A percentile compares a stretch with the other conserved stretches of the same genome.
These are phyloP conservation scores for Mentha longifolia DNA, from an alignment of 257 asterid species.

Conservation along the genomic window DNA sequence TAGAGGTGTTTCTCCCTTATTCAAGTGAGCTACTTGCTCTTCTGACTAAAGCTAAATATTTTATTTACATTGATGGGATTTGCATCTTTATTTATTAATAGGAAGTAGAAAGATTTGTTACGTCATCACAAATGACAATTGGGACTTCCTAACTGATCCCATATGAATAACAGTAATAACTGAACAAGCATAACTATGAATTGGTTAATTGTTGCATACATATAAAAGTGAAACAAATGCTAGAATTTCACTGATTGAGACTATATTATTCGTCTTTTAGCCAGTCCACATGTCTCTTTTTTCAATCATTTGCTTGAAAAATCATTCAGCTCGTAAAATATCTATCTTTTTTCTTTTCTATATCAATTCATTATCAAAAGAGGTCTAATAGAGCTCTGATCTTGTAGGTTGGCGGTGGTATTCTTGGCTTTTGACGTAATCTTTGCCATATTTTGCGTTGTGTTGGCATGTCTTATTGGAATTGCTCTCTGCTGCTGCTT, in stretches of 20 bases:
- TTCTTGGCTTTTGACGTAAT: slow-evolving; percentile 97
- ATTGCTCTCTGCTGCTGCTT: slow-evolving; percentile 97
- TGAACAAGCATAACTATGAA: slow-evolving; percentile 9
- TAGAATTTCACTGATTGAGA: slow-evolving; percentile 3
- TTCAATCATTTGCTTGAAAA: slow-evolving; percentile 6
- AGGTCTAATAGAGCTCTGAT: slow-evolving; percentile 37
- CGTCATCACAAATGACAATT: neutral
- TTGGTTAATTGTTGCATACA: slow-evolving; percentile 13
- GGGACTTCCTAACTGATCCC: slow-evolving; percentile 4
- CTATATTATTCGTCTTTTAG: neutral
- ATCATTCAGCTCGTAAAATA: slow-evolving; percentile 6
- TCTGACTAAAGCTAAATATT: neutral
- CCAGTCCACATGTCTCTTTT: slow-evolving; percentile 11
- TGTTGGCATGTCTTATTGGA: slow-evolving; percentile 91
- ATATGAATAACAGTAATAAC: neutral
- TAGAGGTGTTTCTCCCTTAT: slow-evolving; percentile 8
- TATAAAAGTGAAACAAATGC: neutral
- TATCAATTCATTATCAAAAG: slow-evolving; percentile 21
- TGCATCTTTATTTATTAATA: neutral
- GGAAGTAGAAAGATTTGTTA: neutral
- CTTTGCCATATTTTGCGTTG: slow-evolving; percentile 96
- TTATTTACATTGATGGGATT: neutral
- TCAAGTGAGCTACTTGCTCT: neutral
- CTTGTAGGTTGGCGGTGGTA: slow-evolving; percentile 84
- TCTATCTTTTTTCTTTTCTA: slow-evolving; percentile 5